These are phyloP conservation scores for Mortierella antarctica DNA, from an alignment of 192 early-diverging fungal genomes.

Conservation along the genomic window DNA sequence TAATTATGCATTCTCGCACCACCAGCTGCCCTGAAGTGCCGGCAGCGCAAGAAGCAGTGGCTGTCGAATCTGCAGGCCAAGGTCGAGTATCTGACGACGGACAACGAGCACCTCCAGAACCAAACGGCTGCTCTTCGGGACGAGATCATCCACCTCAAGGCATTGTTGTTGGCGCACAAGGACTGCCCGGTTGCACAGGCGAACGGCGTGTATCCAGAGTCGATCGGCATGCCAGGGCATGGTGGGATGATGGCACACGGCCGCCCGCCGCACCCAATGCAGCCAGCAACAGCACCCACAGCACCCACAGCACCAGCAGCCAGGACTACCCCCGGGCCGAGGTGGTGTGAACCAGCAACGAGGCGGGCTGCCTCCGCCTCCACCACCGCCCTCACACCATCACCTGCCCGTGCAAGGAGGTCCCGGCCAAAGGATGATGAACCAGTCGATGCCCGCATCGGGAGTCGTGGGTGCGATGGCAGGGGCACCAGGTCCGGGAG, in stretches of 20 bases:
- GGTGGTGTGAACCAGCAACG: conserved; percentile 15
- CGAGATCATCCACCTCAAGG: conserved; percentile 78
- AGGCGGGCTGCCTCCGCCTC: conserved; percentile 11
- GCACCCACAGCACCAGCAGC: conserved; percentile 5
- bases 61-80: conserved; percentile 78
- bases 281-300: conserved; percentile 12
- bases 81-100: conserved; percentile 67
- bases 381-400: conserved; percentile 17
- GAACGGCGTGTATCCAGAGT: conserved; percentile 61
- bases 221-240: conserved; percentile 16
- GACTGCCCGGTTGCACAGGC: conserved; percentile 78
- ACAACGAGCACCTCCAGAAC: conserved; percentile 72
- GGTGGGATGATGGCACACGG: conserved; percentile 36
- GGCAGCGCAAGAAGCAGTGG: conserved; percentile 94
- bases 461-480: background rate
- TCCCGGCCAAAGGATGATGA: conserved; percentile 16
- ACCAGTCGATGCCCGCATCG: background rate
- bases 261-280: conserved; percentile 18
- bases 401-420: conserved; percentile 20
- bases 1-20: background rate
- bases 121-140: conserved; percentile 73
- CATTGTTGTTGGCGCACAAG: conserved; percentile 79
- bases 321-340: conserved; percentile 1
- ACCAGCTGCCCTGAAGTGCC: conserved; percentile 87
- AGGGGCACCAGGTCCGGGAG: conserved; percentile 12